Evolutionary conservation across 2,329 filamentous ascomycete genomes (phyloP).

Genomic region (Hymenoscyphus salicellus): DNA sequence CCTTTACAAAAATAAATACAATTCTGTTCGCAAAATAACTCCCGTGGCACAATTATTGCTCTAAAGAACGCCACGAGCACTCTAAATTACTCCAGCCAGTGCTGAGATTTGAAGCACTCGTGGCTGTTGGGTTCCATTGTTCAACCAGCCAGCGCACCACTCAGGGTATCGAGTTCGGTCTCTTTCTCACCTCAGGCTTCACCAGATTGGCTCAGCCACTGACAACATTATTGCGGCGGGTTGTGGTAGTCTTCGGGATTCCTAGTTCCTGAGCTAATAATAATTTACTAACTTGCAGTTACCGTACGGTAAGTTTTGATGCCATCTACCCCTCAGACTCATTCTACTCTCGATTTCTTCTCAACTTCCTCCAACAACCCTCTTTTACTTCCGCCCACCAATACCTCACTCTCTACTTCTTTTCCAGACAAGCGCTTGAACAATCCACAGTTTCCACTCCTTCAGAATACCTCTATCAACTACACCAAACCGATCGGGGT

Average conservation of each 20-base stretch:
- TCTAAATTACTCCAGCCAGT: neutral
- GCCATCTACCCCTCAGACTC: neutral
- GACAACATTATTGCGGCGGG: neutral
- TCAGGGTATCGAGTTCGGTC: neutral
- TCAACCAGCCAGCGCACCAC: neutral
- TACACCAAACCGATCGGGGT: neutral
- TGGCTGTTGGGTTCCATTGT: neutral
- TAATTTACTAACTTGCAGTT: neutral
- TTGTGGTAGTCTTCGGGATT: neutral
- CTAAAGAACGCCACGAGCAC: neutral
- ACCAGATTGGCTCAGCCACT: neutral
- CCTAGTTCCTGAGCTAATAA: slow-evolving; percentile 3
- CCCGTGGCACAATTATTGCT: too few relatives aligned
- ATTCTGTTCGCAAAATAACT: too few relatives aligned
- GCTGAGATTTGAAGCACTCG: neutral
- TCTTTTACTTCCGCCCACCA: neutral
- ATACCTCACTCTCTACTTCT: neutral
- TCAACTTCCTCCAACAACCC: too few relatives aligned
- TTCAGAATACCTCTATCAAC: neutral
- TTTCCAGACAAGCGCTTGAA: neutral
- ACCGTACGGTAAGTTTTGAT: neutral
- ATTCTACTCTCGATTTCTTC: neutral
- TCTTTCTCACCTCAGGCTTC: neutral
- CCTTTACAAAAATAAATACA: too few relatives aligned
- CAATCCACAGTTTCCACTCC: neutral